phyloP scores from a whole-genome alignment of 2,329 filamentous ascomycete genomes.

The Fusarium pseudonygamai region DNA sequence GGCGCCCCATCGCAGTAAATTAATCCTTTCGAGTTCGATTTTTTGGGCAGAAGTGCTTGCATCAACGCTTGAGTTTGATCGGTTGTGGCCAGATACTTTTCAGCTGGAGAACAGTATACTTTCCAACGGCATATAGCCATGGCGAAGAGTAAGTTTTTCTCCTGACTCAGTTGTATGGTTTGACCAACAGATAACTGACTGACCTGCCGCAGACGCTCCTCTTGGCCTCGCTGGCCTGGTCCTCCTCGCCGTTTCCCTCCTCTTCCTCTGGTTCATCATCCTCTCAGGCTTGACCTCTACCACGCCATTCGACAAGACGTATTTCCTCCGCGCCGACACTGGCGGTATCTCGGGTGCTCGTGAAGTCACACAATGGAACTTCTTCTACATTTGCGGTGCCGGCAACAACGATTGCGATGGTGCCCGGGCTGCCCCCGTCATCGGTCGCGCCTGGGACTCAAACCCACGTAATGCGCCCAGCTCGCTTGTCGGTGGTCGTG shows the following conservation, averaged over 20 bases:
- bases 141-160: constrained; percentile 37
- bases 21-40: constrained; percentile 6
- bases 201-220: constrained; percentile 48
- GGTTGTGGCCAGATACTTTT: neutral
- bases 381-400: constrained; percentile 82
- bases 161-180: neutral
- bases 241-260: constrained; percentile 61
- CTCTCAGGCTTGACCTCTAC: constrained; percentile 61
- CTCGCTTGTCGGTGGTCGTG: constrained; percentile 61
- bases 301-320: constrained; percentile 76
- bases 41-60: constrained; percentile 2
- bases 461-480: constrained; percentile 56
- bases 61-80: neutral
- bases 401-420: constrained; percentile 71
- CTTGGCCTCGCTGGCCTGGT: constrained; percentile 57
- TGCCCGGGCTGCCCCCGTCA: constrained; percentile 69
- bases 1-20: constrained; percentile 6
- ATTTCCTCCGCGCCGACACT: constrained; percentile 86
- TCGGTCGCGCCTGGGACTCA: constrained; percentile 75
- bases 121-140: constrained; percentile 14
- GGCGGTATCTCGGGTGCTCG: constrained; percentile 75
- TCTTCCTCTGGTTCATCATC: constrained; percentile 68
- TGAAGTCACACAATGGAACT: constrained; percentile 83
- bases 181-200: constrained; percentile 5
- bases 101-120: neutral